Evolutionary conservation across 805 yeast species (phyloP), one percentile per base, ranked within the genome.

Genomic region (Ogataea saltuana): DNA sequence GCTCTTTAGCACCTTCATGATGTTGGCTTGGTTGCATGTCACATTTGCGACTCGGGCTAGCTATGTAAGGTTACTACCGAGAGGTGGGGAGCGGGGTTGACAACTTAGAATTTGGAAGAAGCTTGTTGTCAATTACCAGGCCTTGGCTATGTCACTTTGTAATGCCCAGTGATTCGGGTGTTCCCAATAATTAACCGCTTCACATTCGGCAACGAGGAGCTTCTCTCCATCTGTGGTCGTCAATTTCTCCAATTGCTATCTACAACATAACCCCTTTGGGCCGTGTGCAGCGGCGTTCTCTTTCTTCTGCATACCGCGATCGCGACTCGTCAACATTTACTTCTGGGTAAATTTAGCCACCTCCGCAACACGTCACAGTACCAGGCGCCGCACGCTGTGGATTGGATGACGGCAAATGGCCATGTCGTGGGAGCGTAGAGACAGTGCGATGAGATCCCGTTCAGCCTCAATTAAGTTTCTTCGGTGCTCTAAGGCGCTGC

Each of bases 251-350:
- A 18, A 10, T 6, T 17, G 17, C 38, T 34, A 22, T 22, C 38
- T 34, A 12, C 21, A 34, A 21, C 29, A 34, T 23, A 15, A 16
- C 38, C 28, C 17, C 16, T 23, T 22, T 12, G 6, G 30, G 22
- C 25, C n/a, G 25, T 16, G 21, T 34, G 38, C 38, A 25, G 20
- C 29, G 15, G 17, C 12, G 22, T 11, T 10, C 15, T 18, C 13
- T 23, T 33, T 34, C 38, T 12, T 23, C 38, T 25, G 38, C 38
- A 34, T 22, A 22, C 4, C 22, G 38, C 38, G 13, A 20, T 23
- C 16, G 38, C 9, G 22, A 34, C 22, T 34, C 22, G 30, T 34
- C 38, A 34, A 34, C 12, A 11, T 13, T 23, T 6, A 16, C 8
- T 15, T 23, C 13, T 15, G 7, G 29, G 13, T 23, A 12, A 11